phyloP scores from a whole-genome alignment of 345 rosid genomes.

The Eucalyptus regnans region DNA sequence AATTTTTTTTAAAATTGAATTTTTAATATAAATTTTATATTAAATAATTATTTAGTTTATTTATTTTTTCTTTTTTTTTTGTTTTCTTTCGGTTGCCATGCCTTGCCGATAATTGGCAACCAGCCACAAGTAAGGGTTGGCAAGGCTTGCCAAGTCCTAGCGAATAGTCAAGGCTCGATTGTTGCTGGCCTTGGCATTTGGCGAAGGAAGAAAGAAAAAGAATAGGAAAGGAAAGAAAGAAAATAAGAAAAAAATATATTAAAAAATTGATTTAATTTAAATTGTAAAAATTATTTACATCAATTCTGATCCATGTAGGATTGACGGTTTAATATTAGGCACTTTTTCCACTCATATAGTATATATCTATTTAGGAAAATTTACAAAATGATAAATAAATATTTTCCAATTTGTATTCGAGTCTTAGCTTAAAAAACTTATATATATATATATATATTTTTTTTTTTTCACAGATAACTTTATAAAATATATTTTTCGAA shows the following conservation, averaged over 20 bases:
- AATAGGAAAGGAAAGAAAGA: neutral
- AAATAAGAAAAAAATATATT: too few species aligned
- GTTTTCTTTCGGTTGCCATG: too few species aligned
- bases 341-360: fast-evolving
- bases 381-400: neutral
- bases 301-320: fast-evolving
- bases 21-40: too few species aligned
- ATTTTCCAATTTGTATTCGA: neutral
- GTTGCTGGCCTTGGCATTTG: fast-evolving
- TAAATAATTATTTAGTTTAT: too few species aligned
- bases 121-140: neutral
- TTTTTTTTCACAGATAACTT: neutral
- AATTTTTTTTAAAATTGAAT: too few species aligned
- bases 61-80: too few species aligned
- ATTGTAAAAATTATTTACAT: fast-evolving
- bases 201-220: neutral
- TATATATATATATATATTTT: too few species aligned
- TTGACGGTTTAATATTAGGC: too few species aligned
- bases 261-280: too few species aligned
- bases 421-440: neutral
- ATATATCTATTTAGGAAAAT: too few species aligned
- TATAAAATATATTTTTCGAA: neutral
- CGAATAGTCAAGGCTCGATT: neutral
- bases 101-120: neutral
- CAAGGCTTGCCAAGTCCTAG: neutral